Percentiles rank a stretch among this genome's conserved stretches.
These are phyloP conservation scores for Xerocomellus amylosporus DNA, from an alignment of 768 basidiomycete genomes.

Conservation along the genomic window DNA sequence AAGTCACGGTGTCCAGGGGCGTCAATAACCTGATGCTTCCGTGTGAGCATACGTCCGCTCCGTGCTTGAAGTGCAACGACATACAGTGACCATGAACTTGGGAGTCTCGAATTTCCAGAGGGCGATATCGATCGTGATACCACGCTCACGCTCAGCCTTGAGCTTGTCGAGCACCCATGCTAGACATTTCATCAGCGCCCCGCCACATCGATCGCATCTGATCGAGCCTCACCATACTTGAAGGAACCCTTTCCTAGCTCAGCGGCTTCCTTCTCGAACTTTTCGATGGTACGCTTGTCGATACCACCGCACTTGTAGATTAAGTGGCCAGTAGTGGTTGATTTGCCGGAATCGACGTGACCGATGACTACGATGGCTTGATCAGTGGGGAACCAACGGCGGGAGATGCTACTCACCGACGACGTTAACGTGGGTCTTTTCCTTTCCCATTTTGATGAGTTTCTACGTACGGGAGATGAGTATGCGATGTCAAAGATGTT, in stretches of 20 bases:
- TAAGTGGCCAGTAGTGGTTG: slow-evolving; percentile 99
- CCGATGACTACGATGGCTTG: slow-evolving; percentile 74
- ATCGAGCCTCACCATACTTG: slow-evolving; percentile 77
- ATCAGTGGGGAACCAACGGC: slow-evolving; percentile 20
- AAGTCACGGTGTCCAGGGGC: slow-evolving; percentile 99
- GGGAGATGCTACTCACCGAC: slow-evolving; percentile 63
- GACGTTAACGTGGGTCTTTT: slow-evolving; percentile 95
- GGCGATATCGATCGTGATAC: slow-evolving; percentile 99
- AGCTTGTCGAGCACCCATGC: slow-evolving; percentile 99
- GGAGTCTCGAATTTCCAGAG: slow-evolving; percentile 99
- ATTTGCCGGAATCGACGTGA: slow-evolving; percentile 99
- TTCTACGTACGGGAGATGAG: slow-evolving; percentile 37
- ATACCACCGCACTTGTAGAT: slow-evolving; percentile 99
- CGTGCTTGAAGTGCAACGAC: slow-evolving; percentile 27
- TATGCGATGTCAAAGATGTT: background rate
- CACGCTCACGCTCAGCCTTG: slow-evolving; percentile 99
- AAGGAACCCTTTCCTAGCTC: slow-evolving; percentile 99
- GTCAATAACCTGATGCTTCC: slow-evolving; percentile 81
- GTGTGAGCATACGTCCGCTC: background rate
- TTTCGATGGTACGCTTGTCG: slow-evolving; percentile 99
- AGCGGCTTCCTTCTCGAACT: slow-evolving; percentile 99
- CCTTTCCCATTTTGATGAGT: slow-evolving; percentile 87
- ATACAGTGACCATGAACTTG: slow-evolving; percentile 87
- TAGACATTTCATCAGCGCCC: slow-evolving; percentile 39
- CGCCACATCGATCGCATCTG: slow-evolving; percentile 9